A percentile compares a stretch with the other conserved stretches of the same genome.
These are phyloP conservation scores for Hymenoscyphus albidus DNA, from an alignment of 2,329 filamentous ascomycete species.

Conservation along the genomic window DNA sequence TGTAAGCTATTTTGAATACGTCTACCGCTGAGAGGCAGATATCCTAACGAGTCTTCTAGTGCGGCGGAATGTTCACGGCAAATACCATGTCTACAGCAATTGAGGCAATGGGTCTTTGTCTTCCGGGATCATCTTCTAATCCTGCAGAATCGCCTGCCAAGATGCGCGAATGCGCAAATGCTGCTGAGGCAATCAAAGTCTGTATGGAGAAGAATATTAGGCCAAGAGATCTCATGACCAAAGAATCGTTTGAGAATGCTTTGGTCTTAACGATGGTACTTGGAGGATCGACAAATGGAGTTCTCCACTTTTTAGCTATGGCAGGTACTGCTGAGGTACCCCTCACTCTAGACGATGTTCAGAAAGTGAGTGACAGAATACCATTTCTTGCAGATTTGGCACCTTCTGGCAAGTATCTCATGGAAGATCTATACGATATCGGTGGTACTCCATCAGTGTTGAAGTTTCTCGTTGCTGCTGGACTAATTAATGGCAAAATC, in stretches of 20 bases:
- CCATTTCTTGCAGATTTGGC: constrained; percentile 69
- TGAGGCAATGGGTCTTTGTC: constrained; percentile 65
- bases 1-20: background rate
- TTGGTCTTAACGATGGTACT: constrained; percentile 71
- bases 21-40: background rate
- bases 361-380: constrained; percentile 65
- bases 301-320: constrained; percentile 70
- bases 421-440: constrained; percentile 83
- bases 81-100: constrained; percentile 73
- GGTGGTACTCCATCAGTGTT: constrained; percentile 83
- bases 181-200: constrained; percentile 61
- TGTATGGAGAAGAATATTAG: constrained; percentile 69
- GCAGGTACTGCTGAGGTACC: constrained; percentile 62
- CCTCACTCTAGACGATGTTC: constrained; percentile 64
- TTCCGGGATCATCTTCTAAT: constrained; percentile 67
- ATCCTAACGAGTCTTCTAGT: constrained; percentile 33
- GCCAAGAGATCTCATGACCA: constrained; percentile 65
- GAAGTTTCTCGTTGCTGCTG: constrained; percentile 75
- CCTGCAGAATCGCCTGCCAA: constrained; percentile 65
- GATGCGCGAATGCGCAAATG: constrained; percentile 67
- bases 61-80: constrained; percentile 74
- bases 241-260: constrained; percentile 66
- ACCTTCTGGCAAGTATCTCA: constrained; percentile 78
- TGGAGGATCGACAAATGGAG: constrained; percentile 67
- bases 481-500: constrained; percentile 72